phyloP scores from a whole-genome alignment of 2,329 filamentous ascomycete species.

The Hypomyces rosellus region DNA sequence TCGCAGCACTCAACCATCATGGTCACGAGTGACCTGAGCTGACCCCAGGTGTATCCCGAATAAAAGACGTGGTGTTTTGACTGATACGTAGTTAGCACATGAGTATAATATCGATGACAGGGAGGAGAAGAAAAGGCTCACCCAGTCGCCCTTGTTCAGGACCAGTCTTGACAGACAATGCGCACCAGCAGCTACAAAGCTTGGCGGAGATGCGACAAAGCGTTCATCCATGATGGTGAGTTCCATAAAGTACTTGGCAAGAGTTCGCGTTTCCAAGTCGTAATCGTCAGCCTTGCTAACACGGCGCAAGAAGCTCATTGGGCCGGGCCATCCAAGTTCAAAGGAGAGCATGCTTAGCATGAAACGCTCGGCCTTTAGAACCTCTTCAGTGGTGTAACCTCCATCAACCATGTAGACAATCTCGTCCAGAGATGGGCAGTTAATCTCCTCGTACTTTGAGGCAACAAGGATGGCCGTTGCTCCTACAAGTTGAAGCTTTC shows the following conservation, averaged over 20 bases:
- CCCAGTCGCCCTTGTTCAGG: slow-evolving; percentile 88
- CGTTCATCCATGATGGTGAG: slow-evolving; percentile 97
- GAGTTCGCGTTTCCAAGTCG: slow-evolving; percentile 86
- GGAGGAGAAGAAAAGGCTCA: slow-evolving; percentile 43
- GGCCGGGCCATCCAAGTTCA: slow-evolving; percentile 95
- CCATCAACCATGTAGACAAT: slow-evolving; percentile 98
- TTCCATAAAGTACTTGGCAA: slow-evolving; percentile 97
- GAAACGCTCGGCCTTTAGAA: slow-evolving; percentile 94
- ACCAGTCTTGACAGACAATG: slow-evolving; percentile 88
- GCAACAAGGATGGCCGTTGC: slow-evolving; percentile 94
- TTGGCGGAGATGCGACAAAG: slow-evolving; percentile 85
- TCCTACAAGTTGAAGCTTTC: slow-evolving; percentile 91
- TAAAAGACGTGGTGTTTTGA: slow-evolving; percentile 81
- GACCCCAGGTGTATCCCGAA: slow-evolving; percentile 83
- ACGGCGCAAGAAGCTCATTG: slow-evolving; percentile 94
- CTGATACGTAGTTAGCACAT: slow-evolving; percentile 35
- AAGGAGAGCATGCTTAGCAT: slow-evolving; percentile 97
- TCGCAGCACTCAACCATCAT: slow-evolving; percentile 86
- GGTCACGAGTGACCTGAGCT: slow-evolving; percentile 70
- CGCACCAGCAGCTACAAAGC: slow-evolving; percentile 83
- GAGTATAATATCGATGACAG: neutral
- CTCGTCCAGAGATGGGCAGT: slow-evolving; percentile 89
- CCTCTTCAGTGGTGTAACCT: slow-evolving; percentile 83
- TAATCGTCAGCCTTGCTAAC: slow-evolving; percentile 99
- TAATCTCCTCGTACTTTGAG: slow-evolving; percentile 98